Conservation (phyloP, 1,139 yeast genomes). For the Sugiyamaella neomexicana region DNA sequence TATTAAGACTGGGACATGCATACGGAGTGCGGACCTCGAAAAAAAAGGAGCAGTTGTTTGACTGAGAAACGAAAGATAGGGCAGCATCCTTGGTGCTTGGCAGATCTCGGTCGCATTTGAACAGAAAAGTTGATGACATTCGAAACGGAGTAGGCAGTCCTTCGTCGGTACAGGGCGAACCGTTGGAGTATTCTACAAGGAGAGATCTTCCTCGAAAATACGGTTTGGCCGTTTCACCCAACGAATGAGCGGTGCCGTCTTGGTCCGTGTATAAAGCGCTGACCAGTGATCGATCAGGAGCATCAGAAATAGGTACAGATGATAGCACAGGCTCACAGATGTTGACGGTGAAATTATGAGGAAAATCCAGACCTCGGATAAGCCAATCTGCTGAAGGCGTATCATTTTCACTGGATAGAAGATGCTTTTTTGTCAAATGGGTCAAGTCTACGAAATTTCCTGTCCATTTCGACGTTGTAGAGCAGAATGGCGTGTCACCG, state of each 20-base stretch:
- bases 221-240: constrained; percentile 58
- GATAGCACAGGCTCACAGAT: constrained; percentile 59
- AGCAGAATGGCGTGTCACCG: constrained; percentile 26
- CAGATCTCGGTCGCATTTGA: constrained; percentile 79
- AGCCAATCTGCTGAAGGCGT: constrained; percentile 48
- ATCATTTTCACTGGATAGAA: background rate
- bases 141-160: constrained; percentile 49
- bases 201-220: constrained; percentile 69
- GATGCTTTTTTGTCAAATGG: constrained; percentile 26
- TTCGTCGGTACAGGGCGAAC: constrained; percentile 60
- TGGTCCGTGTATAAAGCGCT: constrained; percentile 70
- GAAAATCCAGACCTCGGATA: constrained; percentile 69
- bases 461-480: constrained; percentile 34
- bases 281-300: constrained; percentile 44
- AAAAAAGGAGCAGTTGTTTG: constrained; percentile 76
- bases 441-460: constrained; percentile 39
- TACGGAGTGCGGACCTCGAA: constrained; percentile 84
- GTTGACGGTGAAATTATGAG: constrained; percentile 75
- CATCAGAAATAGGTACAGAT: constrained; percentile 42
- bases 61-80: constrained; percentile 67
- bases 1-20: constrained; percentile 81
- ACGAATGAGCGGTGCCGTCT: constrained; percentile 54
- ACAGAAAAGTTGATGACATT: constrained; percentile 67
- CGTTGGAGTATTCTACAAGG: constrained; percentile 67
- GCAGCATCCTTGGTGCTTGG: constrained; percentile 55